Evolutionary conservation across 768 basidiomycete genomes (phyloP).

Genomic region (Pleurotus citrinopileatus): DNA sequence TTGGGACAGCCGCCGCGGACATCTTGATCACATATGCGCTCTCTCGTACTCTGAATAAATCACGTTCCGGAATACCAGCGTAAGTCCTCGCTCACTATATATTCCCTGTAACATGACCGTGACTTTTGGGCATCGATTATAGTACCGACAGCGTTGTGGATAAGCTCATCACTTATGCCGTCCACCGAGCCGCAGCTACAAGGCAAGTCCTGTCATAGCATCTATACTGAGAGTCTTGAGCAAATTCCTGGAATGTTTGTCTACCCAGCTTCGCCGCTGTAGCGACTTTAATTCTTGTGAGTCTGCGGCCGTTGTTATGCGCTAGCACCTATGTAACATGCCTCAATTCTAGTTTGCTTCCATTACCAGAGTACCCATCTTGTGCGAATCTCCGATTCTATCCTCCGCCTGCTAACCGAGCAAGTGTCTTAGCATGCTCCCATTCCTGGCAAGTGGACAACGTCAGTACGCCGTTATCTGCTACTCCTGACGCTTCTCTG

Average conservation of each 20-base stretch:
- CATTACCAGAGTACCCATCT: neutral
- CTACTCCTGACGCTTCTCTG: too few species aligned
- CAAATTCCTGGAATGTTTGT: neutral
- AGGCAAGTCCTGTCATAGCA: neutral
- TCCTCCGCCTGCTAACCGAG: neutral
- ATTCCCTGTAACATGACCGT: neutral
- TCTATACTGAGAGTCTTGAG: neutral
- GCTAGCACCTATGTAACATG: too few species aligned
- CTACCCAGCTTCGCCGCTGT: neutral
- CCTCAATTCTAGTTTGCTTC: neutral
- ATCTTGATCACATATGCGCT: neutral
- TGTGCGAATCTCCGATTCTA: neutral
- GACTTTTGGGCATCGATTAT: neutral
- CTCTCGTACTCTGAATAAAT: neutral
- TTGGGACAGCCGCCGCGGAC: neutral
- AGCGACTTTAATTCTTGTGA: neutral
- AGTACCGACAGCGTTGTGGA: neutral
- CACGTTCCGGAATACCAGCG: neutral
- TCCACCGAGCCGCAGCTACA: neutral
- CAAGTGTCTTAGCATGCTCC: neutral
- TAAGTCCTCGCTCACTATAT: neutral
- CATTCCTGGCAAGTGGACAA: neutral
- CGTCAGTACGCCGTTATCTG: neutral
- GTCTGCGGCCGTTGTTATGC: too few species aligned
- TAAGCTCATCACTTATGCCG: neutral